Conservation (phyloP, 2,329 filamentous ascomycete genomes). For the Xylariales sp. region DNA sequence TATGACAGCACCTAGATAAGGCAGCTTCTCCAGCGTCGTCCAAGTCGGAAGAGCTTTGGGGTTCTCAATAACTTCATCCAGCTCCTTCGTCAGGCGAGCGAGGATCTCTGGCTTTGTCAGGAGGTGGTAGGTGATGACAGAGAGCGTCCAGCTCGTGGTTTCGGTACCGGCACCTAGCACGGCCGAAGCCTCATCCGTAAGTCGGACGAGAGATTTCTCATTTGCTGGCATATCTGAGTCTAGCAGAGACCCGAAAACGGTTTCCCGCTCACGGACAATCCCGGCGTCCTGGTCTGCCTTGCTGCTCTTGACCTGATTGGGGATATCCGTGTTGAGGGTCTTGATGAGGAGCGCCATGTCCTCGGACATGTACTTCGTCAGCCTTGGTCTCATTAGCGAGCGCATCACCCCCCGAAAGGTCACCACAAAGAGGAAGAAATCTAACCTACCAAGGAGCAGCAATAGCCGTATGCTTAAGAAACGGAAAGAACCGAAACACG, state of each 20-base stretch:
- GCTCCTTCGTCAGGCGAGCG: constrained; percentile 23
- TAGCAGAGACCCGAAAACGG: constrained; percentile 19
- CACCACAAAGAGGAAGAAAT: background rate
- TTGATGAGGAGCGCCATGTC: constrained; percentile 16
- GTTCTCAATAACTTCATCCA: constrained; percentile 22
- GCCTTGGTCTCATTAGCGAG: constrained; percentile 7
- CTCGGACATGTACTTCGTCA: constrained; percentile 17
- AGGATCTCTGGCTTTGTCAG: constrained; percentile 28
- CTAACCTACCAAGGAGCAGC: constrained; percentile 11
- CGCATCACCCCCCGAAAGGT: too few species aligned
- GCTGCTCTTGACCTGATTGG: constrained; percentile 10
- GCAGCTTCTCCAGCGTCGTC: constrained; percentile 29
- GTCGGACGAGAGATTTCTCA: constrained; percentile 13
- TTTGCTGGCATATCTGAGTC: constrained; percentile 11
- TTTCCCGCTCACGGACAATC: constrained; percentile 12
- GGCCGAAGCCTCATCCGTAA: constrained; percentile 16
- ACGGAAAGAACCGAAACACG: constrained; percentile 21
- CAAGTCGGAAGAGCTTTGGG: constrained; percentile 21
- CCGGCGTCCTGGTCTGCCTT: constrained; percentile 13
- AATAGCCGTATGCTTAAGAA: constrained; percentile 13
- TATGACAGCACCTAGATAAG: constrained; percentile 33
- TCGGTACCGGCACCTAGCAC: constrained; percentile 28
- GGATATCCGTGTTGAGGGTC: constrained; percentile 14
- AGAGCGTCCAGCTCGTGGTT: constrained; percentile 25
- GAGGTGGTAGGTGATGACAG: constrained; percentile 31